Conservation (phyloP, 2,329 filamentous ascomycete species). For the Alternaria arborescens region DNA sequence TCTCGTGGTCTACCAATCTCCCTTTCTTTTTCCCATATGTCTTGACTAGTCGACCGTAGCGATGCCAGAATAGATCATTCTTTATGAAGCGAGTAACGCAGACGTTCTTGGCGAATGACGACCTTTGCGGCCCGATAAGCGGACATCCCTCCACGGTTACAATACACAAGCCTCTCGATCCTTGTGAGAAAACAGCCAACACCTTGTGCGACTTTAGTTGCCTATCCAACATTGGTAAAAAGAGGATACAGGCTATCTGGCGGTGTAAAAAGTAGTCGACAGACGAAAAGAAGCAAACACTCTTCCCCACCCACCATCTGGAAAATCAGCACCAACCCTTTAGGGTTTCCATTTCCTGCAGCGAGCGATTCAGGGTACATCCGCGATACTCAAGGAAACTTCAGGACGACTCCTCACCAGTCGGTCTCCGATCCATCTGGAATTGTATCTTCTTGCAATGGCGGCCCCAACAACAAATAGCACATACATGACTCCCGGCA, state of each 20-base stretch:
- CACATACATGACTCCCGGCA: not conserved
- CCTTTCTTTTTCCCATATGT: not conserved
- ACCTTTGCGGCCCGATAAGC: constrained; percentile 7
- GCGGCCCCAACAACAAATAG: not conserved
- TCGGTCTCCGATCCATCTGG: not conserved
- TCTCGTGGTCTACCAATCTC: too few relatives aligned
- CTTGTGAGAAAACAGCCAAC: not conserved
- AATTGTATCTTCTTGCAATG: not conserved
- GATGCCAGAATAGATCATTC: not conserved
- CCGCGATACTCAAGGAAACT: not conserved
- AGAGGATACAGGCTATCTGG: not conserved
- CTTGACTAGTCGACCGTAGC: not conserved
- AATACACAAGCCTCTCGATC: not conserved
- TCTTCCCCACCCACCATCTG: not conserved
- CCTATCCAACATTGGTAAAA: not conserved
- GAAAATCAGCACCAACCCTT: not conserved
- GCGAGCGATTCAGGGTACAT: not conserved
- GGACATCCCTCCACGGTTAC: not conserved
- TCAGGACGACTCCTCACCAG: too few relatives aligned
- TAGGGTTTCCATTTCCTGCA: not conserved
- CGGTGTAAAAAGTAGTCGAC: not conserved
- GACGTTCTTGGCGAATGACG: constrained; percentile 1
- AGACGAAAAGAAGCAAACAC: not conserved
- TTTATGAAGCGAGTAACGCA: not conserved
- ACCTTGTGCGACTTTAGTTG: not conserved